Evolutionary conservation across 1,284 basidiomycete species (phyloP).

Genomic region (Chalciporus sp.): DNA sequence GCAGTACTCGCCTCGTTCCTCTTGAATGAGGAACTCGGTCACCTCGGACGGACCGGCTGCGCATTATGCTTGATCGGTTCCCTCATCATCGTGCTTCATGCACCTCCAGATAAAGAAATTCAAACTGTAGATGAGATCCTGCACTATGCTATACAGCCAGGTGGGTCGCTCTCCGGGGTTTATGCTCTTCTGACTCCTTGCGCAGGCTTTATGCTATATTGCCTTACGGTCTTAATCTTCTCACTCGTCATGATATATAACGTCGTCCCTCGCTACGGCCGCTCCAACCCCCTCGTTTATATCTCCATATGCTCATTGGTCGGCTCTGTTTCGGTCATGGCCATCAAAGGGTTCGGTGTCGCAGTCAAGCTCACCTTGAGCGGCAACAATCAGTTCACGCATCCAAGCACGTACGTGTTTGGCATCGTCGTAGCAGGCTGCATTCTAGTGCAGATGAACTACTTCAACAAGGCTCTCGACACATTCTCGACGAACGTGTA

Average conservation of each 20-base stretch:
- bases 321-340: conserved; percentile 90
- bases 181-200: conserved; percentile 3
- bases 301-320: conserved; percentile 92
- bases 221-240: conserved; percentile 83
- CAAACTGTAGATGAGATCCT: conserved; percentile 95
- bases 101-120: conserved; percentile 94
- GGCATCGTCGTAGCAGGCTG: conserved; percentile 83
- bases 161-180: conserved; percentile 46
- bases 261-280: conserved; percentile 87
- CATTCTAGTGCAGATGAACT: conserved; percentile 97
- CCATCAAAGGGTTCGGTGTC: conserved; percentile 95
- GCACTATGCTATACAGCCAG: conserved; percentile 86
- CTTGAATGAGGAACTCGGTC: conserved; percentile 92
- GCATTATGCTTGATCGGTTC: conserved; percentile 91
- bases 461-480: conserved; percentile 98
- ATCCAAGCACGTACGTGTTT: conserved; percentile 95
- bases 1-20: conserved; percentile 93
- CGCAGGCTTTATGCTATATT: conserved; percentile 88
- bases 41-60: conserved; percentile 92
- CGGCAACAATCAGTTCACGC: conserved; percentile 95
- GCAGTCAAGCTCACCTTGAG: conserved; percentile 94
- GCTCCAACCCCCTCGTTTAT: conserved; percentile 89
- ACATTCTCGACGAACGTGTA: conserved; percentile 98
- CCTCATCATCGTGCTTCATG: conserved; percentile 94
- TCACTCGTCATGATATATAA: conserved; percentile 86